Base-by-base conservation (phyloP, 345 rosid species). In the Schrenkiella parvula region DNA sequence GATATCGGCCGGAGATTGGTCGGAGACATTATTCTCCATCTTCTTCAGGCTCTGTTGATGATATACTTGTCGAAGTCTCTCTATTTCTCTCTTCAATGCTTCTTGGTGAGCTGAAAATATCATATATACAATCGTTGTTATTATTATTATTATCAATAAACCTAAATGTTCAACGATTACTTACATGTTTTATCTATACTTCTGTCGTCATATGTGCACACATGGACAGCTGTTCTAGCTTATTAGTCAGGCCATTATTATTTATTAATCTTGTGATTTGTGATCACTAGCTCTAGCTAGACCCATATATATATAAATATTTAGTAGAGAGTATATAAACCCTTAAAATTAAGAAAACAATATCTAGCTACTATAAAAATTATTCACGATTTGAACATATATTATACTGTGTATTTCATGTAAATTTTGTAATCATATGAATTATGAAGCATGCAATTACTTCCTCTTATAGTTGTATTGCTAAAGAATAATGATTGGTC, bases 81-180 rank as follows among this genome's bases (percentile, higher is more conserved):
- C 96, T 80, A 91, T 89, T 81, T 91, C 97, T 84, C 90, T 86
- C 88, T 84, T 91, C 80, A 91, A 57, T 38, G 93, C 96, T 76
- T 86, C 93, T 80, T 89, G 96, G 75, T 89, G 97, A 53, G 97
- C 97, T 91, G 84, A 71, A 80, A 55, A 31, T 50, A 58, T 29
- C 6, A 74, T 32, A 13, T 58, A 29, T 0, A 28, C 12, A 56
- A 39, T 31, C 4, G 42, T 10, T 54, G 44, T n/a, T 66, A 10
- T 28, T 11, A 50, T 28, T 11, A 50, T 4, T 39, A 68, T 28
- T 37, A 14, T 35, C 21, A 71, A 19, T 54, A 43, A 52, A 28
- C 50, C 26, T 17, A 34, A 51, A 18, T 51, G 44, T 51, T n/a
- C 15, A 71, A 26, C 15, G 25, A 62, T 12, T 14, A 61, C 19